Evolutionary conservation across 352 stramenopile species (phyloP), one percentile per base, ranked within the genome.

Genomic region (Blastocystis sp.): DNA sequence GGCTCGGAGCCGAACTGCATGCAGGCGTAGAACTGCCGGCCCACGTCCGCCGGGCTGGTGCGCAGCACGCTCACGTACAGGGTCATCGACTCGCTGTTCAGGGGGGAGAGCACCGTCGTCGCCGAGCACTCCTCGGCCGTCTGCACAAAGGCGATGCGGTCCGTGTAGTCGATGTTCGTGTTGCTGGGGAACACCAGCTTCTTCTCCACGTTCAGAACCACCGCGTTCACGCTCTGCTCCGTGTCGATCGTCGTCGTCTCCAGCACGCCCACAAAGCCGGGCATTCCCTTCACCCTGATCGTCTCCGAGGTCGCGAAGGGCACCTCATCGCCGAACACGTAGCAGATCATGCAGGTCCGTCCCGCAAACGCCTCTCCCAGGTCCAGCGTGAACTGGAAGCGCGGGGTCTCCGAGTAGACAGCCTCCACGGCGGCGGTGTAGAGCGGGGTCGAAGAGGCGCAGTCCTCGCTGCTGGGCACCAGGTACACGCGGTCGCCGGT

Each of bases 191-290:
- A 85, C 73, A 85, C 73, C 73, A 85, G 50, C 50, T 66, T 85
- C 73, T 85, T 85, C 73, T 85, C 73, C 73, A 68, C 50, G 41
- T 85, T 85, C 47, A 85, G 73, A 16, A 85, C 47, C n/a, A 47
- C 73, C 54, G 73, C 9, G 30, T 43, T 45, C 47, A 85, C 47
- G 56, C 73, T 85, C 73, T 85, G 73, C 50, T 65, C 47, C 50
- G 18, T 47, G 55, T 85, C 73, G 5, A 85, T 39, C 50, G 47
- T 54, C 39, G 73, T 85, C 4, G 30, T 55, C 16, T 85, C 73
- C 34, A 85, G 56, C 73, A 85, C 73, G 24, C 73, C 73, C 73
- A 85, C 73, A 37, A 85, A 85, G 20, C 73, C 73, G 34, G 45
- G 6, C 73, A 85, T 85, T 6, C 24, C 37, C 73, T 85, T 85